Evolutionary conservation across 2,329 filamentous ascomycete species (phyloP), one percentile per base, ranked within the genome.

Genomic region (Raffaelea deltoideospora): DNA sequence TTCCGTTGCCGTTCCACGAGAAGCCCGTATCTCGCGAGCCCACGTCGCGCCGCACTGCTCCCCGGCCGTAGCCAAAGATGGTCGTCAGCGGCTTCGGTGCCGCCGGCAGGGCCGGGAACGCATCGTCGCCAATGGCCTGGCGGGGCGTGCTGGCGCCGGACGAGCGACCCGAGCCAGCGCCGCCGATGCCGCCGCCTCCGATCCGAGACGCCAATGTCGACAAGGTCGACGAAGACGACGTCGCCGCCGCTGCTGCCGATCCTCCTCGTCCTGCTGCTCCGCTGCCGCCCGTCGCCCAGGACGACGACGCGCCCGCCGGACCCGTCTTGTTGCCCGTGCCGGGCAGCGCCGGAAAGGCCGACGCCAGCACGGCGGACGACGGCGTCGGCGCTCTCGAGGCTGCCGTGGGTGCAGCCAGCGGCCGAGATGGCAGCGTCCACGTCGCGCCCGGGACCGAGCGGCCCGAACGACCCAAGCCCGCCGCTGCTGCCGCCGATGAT

Each of bases 61-160:
- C 59, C 5, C 59, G 54, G 2, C 72, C 72, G 46, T 76, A 76
- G 3, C 71, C 71, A 37, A 76, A 75, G 31, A 77, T 72, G 0
- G 69, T 73, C 2, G 69, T 74, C 30, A 63, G 61, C 3, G 71
- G 69, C 49, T 77, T 95, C 0, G 81, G 69, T 1, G 85, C 86
- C 0, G 76, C 67, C 0, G 87, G 87, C 1, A 95, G 66, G 2
- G 85, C 78, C 0, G 87, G 88, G 57, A 95, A 95, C 0, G 76
- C 74, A 43, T 87, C 79, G 31, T 59, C 58, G 33, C 53, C 39
- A n/a, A 46, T 39, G 19, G 47, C 37, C 9, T 29, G 29, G 24
- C 38, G 18, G 15, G 37, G 37, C 33, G 43, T 17, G 21, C 19
- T 30, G 8, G 31, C 31, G 11, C 34, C 14, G 3, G 40, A 29